phyloP scores from a whole-genome alignment of 345 rosid species.

The Arabis hirsuta region DNA sequence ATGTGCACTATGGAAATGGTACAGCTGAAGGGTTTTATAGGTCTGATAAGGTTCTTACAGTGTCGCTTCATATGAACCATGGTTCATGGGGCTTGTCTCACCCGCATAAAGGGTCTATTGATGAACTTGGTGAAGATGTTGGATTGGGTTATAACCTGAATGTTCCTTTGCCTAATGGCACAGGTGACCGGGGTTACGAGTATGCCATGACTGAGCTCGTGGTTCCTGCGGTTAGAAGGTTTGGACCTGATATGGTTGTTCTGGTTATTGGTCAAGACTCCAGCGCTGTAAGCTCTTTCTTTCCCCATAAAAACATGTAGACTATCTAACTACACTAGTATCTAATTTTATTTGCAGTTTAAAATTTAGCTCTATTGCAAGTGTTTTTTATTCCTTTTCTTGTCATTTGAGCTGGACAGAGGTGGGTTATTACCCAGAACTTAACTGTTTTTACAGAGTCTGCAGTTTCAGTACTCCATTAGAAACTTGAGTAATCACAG shows the following conservation, averaged over 20 bases:
- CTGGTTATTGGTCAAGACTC: slow-evolving; percentile 89
- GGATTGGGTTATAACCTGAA: slow-evolving; percentile 87
- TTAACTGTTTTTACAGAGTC: not conserved
- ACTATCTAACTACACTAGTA: not conserved
- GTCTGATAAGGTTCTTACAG: slow-evolving; percentile 66
- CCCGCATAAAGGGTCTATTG: slow-evolving; percentile 69
- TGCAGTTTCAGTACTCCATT: not conserved
- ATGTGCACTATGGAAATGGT: slow-evolving; percentile 93
- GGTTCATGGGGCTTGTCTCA: slow-evolving; percentile 99
- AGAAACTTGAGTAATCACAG: not conserved
- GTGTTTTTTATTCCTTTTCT: not conserved
- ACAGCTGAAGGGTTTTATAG: slow-evolving; percentile 82
- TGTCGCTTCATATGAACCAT: slow-evolving; percentile 94
- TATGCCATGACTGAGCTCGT: slow-evolving; percentile 70
- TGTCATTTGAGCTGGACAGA: not conserved
- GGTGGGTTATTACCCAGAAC: too few species aligned
- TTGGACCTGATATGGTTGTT: slow-evolving; percentile 71
- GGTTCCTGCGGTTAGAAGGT: slow-evolving; percentile 62
- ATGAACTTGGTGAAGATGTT: slow-evolving; percentile 78
- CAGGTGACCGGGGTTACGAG: slow-evolving; percentile 73
- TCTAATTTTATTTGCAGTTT: not conserved
- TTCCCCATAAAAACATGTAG: not conserved
- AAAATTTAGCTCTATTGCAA: not conserved
- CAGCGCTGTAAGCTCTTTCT: slow-evolving; percentile 74
- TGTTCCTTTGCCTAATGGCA: slow-evolving; percentile 90